Base-by-base conservation (phyloP, 148 eudicot species). In the Silene conica region DNA sequence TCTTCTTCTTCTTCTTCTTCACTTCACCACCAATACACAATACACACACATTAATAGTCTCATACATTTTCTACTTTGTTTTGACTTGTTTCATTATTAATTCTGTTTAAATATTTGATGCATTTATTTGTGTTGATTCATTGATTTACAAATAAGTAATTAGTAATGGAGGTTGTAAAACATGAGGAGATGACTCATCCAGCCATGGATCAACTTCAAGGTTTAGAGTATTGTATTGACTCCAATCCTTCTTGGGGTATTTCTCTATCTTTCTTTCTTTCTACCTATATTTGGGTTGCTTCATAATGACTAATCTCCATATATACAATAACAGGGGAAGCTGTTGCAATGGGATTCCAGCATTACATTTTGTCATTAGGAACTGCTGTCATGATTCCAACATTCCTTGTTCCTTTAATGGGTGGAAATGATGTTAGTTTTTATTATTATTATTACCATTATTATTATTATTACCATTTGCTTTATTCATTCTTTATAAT, bases 231-330 rank as follows among this genome's bases (percentile, higher is more conserved):
- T 59, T 95, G 98, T 81, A 92, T 95, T 73, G 99, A 95, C 70
- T 95, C 97, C 8, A 92, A 92, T 81, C 99, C 99, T 83, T 89
- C 92, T 68, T 90, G 93, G 93, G 96, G 97, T 95, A 67, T 48
- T 28, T 83, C 78, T 75, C 45, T n/a, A 57, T 70, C 8, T 72
- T 43, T 74, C 10, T 1, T 31, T 22, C 6, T 10, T 64, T 50
- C n/a, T n/a, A n/a, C n/a, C n/a, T n/a, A n/a, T n/a, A n/a, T n/a
- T n/a, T n/a, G n/a, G n/a, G n/a, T n/a, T n/a, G n/a, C n/a, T n/a
- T n/a, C n/a, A n/a, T n/a, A n/a, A n/a, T n/a, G n/a, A n/a, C n/a
- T n/a, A n/a, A n/a, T n/a, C n/a, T n/a, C n/a, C n/a, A n/a, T n/a
- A n/a, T n/a, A n/a, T n/a, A n/a, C n/a, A n/a, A n/a, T n/a, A 86